A percentile compares a stretch with the other conserved stretches of the same genome.
phyloP scores from a whole-genome alignment of 495 filamentous ascomycete species.

The Bathelium albidoporum region DNA sequence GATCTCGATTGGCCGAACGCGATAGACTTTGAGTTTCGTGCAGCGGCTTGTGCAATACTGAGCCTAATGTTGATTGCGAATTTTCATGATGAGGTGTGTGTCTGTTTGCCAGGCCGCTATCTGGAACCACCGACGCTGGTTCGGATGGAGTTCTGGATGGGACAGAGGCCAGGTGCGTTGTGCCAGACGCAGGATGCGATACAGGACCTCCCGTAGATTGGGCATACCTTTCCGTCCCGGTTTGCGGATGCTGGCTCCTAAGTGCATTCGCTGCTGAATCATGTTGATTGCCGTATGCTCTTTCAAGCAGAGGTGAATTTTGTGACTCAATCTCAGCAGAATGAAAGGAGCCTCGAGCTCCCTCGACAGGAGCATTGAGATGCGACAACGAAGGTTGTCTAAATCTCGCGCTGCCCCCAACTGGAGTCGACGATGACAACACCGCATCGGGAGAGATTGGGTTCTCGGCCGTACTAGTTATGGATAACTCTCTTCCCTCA shows the following conservation, averaged over 20 bases:
- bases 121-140: not conserved
- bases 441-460: not conserved
- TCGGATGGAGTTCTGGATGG: not conserved
- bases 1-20: conserved; percentile 6
- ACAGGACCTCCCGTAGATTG: not conserved
- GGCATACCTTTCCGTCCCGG: not conserved
- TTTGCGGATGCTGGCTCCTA: not conserved
- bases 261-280: not conserved
- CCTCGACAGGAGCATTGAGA: not conserved
- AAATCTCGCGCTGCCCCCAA: not conserved
- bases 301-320: conserved; percentile 9
- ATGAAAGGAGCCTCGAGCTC: not conserved
- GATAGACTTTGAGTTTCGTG: not conserved
- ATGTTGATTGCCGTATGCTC: not conserved
- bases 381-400: not conserved
- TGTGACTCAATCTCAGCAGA: conserved; percentile 18
- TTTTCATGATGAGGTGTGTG: not conserved
- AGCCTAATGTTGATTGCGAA: not conserved
- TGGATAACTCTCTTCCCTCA: not conserved
- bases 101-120: not conserved
- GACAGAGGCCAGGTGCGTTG: not conserved
- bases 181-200: not conserved
- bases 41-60: not conserved
- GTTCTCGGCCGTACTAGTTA: not conserved
- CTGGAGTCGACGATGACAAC: not conserved